Percentiles rank a stretch among this genome's conserved stretches.
Evolutionary conservation across 768 basidiomycete genomes (phyloP).

Genomic region (Gelatoporia subvermispora): DNA sequence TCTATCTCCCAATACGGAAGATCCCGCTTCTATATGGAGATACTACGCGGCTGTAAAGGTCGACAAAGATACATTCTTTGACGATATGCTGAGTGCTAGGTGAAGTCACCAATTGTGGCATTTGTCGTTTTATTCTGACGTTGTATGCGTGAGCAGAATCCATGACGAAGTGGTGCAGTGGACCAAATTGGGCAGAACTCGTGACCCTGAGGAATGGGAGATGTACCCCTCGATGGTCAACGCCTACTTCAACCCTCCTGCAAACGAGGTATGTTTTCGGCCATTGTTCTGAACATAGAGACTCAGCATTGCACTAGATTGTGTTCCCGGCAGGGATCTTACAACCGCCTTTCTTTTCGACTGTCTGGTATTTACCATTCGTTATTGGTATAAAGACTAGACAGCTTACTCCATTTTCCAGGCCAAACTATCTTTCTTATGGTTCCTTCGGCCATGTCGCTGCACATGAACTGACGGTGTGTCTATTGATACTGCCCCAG

Average conservation of each 20-base stretch:
- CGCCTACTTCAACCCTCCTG: conserved; percentile 83
- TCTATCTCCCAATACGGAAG: conserved; percentile 72
- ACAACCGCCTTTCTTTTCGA: conserved; percentile 85
- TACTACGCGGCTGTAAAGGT: conserved; percentile 77
- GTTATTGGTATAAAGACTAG: not conserved
- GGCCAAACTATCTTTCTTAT: conserved; percentile 87
- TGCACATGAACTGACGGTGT: conserved; percentile 84
- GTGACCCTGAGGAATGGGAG: conserved; percentile 77
- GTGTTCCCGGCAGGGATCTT: conserved; percentile 97
- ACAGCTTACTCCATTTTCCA: conserved; percentile 22
- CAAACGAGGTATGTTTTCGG: conserved; percentile 62
- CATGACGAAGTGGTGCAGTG: conserved; percentile 66
- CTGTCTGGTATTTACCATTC: conserved; percentile 52
- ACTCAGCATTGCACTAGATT: conserved; percentile 43
- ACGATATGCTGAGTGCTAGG: conserved; percentile 71
- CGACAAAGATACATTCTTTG: conserved; percentile 70
- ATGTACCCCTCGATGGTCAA: conserved; percentile 87
- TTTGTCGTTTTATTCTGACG: not conserved
- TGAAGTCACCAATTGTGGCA: conserved; percentile 18
- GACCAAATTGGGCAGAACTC: conserved; percentile 63
- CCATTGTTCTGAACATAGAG: no score
- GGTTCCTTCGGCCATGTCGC: conserved; percentile 92
- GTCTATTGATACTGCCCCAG: no score
- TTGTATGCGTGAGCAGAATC: conserved; percentile 31
- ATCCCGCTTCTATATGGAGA: conserved; percentile 58